A percentile compares a stretch with the other conserved stretches of the same genome.
phyloP scores from a whole-genome alignment of 73 alveolate genomes.

The Paramecium bursaria region DNA sequence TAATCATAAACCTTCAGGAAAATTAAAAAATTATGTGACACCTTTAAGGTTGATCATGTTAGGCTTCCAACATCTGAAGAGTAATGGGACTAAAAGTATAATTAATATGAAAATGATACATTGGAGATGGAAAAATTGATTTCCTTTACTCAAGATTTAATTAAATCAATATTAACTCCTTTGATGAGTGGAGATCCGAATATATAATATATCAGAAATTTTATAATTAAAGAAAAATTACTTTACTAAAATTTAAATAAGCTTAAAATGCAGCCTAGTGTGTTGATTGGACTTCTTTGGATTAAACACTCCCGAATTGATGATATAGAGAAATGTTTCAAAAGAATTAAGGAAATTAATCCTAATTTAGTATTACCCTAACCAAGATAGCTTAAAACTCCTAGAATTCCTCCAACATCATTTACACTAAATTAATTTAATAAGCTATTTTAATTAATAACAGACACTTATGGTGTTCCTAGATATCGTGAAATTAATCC shows the following conservation, averaged over 20 bases:
- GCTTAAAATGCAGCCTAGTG: constrained; percentile 68
- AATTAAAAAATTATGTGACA: constrained; percentile 84
- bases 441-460: constrained; percentile 90
- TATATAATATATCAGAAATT: constrained; percentile 65
- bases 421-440: constrained; percentile 92
- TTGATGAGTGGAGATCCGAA: constrained; percentile 51
- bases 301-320: constrained; percentile 67
- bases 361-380: constrained; percentile 75
- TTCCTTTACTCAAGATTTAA: constrained; percentile 70
- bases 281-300: constrained; percentile 77
- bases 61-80: constrained; percentile 66
- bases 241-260: constrained; percentile 74
- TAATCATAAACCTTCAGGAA: constrained; percentile 75
- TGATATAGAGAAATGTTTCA: constrained; percentile 50
- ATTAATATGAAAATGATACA: constrained; percentile 72
- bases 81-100: constrained; percentile 67
- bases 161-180: constrained; percentile 66
- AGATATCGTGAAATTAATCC: constrained; percentile 98
- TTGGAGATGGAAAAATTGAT: constrained; percentile 70
- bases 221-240: constrained; percentile 75
- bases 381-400: constrained; percentile 74
- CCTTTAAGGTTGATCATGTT: constrained; percentile 76
- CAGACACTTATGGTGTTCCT: constrained; percentile 97
- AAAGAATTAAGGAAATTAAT: constrained; percentile 62
- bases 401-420: constrained; percentile 88